phyloP scores from a whole-genome alignment of 345 rosid species.

The Draba incana region DNA sequence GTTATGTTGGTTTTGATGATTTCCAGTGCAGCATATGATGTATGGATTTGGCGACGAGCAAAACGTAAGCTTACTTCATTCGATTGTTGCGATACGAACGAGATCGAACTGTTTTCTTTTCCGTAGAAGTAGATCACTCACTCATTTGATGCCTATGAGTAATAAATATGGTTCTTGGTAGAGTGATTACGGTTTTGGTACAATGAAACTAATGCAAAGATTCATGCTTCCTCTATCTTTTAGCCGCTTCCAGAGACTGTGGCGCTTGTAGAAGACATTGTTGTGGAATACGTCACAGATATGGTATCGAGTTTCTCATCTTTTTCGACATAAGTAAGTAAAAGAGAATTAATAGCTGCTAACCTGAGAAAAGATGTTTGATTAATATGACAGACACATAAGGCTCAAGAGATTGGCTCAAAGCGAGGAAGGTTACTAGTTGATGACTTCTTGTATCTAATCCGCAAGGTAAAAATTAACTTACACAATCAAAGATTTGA shows the following conservation, averaged over 20 bases:
- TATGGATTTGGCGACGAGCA: constrained; percentile 92
- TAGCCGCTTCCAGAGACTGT: constrained; percentile 97
- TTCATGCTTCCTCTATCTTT: constrained; percentile 30
- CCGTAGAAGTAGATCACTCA: neutral
- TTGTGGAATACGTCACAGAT: constrained; percentile 88
- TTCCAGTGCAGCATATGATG: constrained; percentile 94
- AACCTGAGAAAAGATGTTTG: neutral
- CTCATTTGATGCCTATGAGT: neutral
- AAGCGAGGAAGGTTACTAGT: constrained; percentile 79
- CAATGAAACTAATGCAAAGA: neutral
- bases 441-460: constrained; percentile 82
- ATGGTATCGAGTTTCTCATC: constrained; percentile 53
- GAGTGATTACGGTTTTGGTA: neutral
- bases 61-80: constrained; percentile 56
- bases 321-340: neutral
- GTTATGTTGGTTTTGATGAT: neutral
- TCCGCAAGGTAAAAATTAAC: constrained; percentile 68
- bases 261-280: constrained; percentile 91
- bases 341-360: constrained; percentile 14
- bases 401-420: constrained; percentile 87
- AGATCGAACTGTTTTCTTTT: neutral
- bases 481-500: neutral
- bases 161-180: neutral
- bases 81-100: neutral
- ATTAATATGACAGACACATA: constrained; percentile 60